Base-by-base conservation (phyloP, 1,284 basidiomycete species). In the Puccinia polysora region DNA sequence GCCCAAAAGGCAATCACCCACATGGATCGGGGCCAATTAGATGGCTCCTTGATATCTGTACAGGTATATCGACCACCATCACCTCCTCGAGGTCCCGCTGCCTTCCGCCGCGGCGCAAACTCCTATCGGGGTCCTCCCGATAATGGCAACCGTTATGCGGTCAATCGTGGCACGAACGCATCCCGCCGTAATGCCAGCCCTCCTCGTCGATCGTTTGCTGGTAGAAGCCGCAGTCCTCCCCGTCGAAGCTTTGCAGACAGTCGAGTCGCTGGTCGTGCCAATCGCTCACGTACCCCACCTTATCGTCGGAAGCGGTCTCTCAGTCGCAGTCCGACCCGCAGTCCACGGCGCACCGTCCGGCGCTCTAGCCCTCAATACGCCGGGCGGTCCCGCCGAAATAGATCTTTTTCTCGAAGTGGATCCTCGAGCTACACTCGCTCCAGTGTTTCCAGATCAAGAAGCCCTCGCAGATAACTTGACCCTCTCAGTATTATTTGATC, bases 21-120 rank as follows among this genome's bases (percentile, higher is more conserved):
- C 81, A 96, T 97, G 93, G 84, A 95, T 77, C 87, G 88, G 28
- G 93, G 93, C 32, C 89, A 93, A 78, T 84, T 97, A 20, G 93
- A 97, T 79, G 92, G 93, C 40, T 86, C 88, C 2, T 78, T 86
- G 34, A 81, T 97, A 74, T 87, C 87, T 77, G 89, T 94, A 70
- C 88, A 90, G 78, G 85, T 92, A 20, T 89, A 90, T 40, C 85
- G 87, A 74, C 82, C 85, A 25, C 87, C 89, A 30, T 85, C 90
- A 32, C 77, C 75, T 23, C 73, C 67, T 25, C 67, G 67, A 36
- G 67, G 67, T 14, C 67, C 67, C 15, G 67, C 56, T 12, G 67
- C 67, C 36, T 30, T 68, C 23, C 65, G 65, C 49, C 67, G 67
- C 36, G 45, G 32, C 38, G 58, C 30, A 7, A 62, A 52, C 36